These are phyloP conservation scores for Diversispora epigaea DNA, from an alignment of 192 early-diverging fungal species.

Conservation along the genomic window DNA sequence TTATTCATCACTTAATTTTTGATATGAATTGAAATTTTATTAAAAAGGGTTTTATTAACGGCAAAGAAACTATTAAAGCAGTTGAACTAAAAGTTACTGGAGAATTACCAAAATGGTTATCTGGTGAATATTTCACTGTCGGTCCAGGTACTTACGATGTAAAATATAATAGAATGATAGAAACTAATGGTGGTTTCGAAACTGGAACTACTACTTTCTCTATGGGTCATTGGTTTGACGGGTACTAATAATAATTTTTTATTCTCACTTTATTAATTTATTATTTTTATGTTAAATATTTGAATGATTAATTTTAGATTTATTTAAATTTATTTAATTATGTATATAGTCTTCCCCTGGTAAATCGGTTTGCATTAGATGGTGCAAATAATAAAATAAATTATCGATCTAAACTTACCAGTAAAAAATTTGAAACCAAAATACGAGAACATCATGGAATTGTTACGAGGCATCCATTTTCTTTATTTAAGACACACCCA, in stretches of 20 bases:
- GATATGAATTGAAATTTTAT: background rate
- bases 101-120: slow-evolving; percentile 62
- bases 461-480: slow-evolving; percentile 62
- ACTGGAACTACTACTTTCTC: slow-evolving; percentile 65
- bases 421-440: slow-evolving; percentile 59
- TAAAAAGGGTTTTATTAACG: slow-evolving; percentile 23
- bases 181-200: slow-evolving; percentile 54
- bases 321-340: background rate
- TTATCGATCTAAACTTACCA: slow-evolving; percentile 62
- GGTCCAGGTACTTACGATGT: slow-evolving; percentile 69
- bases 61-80: slow-evolving; percentile 30
- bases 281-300: background rate
- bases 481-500: slow-evolving; percentile 63
- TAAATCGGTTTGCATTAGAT: slow-evolving; percentile 68
- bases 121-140: slow-evolving; percentile 63
- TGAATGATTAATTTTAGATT: background rate
- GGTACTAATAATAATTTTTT: slow-evolving; percentile 36
- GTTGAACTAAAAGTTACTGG: slow-evolving; percentile 55
- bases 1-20: background rate
- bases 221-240: slow-evolving; percentile 74
- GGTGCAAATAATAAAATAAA: slow-evolving; percentile 54
- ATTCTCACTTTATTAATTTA: background rate
- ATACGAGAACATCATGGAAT: slow-evolving; percentile 73
- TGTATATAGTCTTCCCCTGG: slow-evolving; percentile 59
- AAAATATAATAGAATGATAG: slow-evolving; percentile 60